Evolutionary conservation across 2,329 filamentous ascomycete species (phyloP).

Genomic region (Raffaelea arxii): DNA sequence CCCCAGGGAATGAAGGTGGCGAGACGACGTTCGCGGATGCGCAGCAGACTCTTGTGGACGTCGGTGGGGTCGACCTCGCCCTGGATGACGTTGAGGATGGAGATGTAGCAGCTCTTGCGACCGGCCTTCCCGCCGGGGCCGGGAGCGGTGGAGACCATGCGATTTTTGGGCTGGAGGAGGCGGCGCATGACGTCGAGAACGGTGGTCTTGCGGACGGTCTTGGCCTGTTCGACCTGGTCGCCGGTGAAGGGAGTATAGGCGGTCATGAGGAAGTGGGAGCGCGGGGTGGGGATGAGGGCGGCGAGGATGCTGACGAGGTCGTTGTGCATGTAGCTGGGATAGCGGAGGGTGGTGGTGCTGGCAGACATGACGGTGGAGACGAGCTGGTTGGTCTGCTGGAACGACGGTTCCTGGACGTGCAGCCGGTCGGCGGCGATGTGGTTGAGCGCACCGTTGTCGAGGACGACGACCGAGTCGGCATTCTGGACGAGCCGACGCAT

Average conservation of each 20-base stretch:
- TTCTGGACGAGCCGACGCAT: slow-evolving; percentile 90
- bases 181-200: slow-evolving; percentile 96
- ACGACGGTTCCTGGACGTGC: slow-evolving; percentile 90
- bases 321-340: slow-evolving; percentile 99
- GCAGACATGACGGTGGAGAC: slow-evolving; percentile 97
- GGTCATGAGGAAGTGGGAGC: slow-evolving; percentile 97
- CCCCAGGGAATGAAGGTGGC: slow-evolving; percentile 99
- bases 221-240: slow-evolving; percentile 91
- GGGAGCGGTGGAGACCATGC: slow-evolving; percentile 94
- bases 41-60: slow-evolving; percentile 93
- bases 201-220: slow-evolving; percentile 95
- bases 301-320: slow-evolving; percentile 95
- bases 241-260: slow-evolving; percentile 97
- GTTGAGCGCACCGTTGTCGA: slow-evolving; percentile 90
- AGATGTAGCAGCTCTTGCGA: slow-evolving; percentile 98
- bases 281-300: slow-evolving; percentile 88
- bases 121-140: slow-evolving; percentile 29
- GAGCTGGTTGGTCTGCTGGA: slow-evolving; percentile 94
- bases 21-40: slow-evolving; percentile 86
- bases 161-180: slow-evolving; percentile 92
- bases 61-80: slow-evolving; percentile 97
- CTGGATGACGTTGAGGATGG: slow-evolving; percentile 97
- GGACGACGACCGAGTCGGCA: slow-evolving; percentile 91
- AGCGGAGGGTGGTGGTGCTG: slow-evolving; percentile 89
- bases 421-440: slow-evolving; percentile 90